Evolutionary conservation across 1,139 yeast species (phyloP).

Genomic region (Lodderomyces margitis): DNA sequence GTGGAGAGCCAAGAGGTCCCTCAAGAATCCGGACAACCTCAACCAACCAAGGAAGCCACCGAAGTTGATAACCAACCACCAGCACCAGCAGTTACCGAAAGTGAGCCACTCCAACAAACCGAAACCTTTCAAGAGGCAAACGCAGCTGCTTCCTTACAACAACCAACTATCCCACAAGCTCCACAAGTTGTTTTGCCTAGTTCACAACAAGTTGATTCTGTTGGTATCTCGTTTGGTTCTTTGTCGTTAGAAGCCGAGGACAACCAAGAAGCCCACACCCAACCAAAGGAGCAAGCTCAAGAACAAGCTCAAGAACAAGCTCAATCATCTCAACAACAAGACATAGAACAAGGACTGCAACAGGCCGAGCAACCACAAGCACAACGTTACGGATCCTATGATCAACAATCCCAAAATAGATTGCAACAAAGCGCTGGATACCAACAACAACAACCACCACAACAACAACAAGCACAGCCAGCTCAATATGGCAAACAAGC

Average conservation of each 20-base stretch:
- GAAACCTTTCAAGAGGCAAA: conserved; percentile 47
- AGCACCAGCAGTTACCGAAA: conserved; percentile 6
- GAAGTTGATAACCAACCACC: conserved; percentile 6
- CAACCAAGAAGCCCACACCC: conserved; percentile 16
- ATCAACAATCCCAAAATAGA: conserved; percentile 15
- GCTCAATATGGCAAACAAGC: conserved; percentile 14
- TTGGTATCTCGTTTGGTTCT: conserved; percentile 72
- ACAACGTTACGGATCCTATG: conserved; percentile 14
- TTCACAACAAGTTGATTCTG: conserved; percentile 49
- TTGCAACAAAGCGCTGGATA: conserved; percentile 15
- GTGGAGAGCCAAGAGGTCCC: conserved; percentile 8
- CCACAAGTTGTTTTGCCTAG: conserved; percentile 70
- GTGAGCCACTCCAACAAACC: conserved; percentile 8
- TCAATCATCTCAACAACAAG: conserved; percentile 11
- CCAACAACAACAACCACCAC: conserved; percentile 16
- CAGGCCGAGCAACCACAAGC: conserved; percentile 15
- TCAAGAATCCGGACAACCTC: conserved; percentile 10
- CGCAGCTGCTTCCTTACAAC: conserved; percentile 23
- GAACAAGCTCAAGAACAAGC: conserved; percentile 16
- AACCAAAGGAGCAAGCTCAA: conserved; percentile 16
- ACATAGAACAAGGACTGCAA: conserved; percentile 11
- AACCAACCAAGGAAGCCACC: not conserved
- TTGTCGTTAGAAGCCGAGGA: conserved; percentile 49
- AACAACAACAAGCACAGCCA: conserved; percentile 14
- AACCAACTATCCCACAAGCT: conserved; percentile 21